Evolutionary conservation across 176 grass and related monocot species (phyloP).

Genomic region (Dendrocalamus sinicus): DNA sequence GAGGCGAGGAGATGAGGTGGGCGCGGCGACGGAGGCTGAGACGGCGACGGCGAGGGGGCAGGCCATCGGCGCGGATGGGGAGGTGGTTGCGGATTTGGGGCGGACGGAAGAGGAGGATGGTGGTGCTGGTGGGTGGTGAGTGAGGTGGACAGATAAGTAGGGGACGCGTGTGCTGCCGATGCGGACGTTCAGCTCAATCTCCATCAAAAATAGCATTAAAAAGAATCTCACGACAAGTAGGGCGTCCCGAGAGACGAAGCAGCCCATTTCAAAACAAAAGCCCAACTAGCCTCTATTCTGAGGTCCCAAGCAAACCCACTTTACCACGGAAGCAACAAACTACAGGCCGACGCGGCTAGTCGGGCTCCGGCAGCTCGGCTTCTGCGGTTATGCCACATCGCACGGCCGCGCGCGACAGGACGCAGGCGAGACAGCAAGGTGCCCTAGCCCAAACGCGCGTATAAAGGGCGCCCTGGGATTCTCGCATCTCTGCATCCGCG

Average conservation of each 20-base stretch:
- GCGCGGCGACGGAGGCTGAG: constrained; percentile 1
- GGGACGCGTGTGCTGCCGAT: neutral
- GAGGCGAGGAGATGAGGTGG: constrained; percentile 15
- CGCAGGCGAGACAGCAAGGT: neutral
- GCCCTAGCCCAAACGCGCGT: neutral
- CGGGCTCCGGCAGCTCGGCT: no score
- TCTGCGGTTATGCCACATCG: neutral
- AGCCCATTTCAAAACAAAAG: neutral
- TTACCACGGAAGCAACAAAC: neutral
- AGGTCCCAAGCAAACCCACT: neutral
- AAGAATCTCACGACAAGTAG: neutral
- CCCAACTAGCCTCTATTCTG: neutral
- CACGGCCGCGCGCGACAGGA: neutral
- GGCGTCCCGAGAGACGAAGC: no score
- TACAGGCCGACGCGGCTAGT: no score
- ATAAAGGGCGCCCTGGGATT: constrained; percentile 9
- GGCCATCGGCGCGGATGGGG: constrained; percentile 45
- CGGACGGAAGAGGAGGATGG: neutral
- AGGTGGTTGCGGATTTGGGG: constrained; percentile 8
- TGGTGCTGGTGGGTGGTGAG: neutral
- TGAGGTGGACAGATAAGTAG: constrained; percentile 12
- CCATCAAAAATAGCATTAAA: neutral
- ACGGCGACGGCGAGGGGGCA: constrained; percentile 40
- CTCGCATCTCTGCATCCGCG: constrained; percentile 20
- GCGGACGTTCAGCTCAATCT: neutral